phyloP scores from a whole-genome alignment of 805 yeast species.

The Yueomyces sp. region DNA sequence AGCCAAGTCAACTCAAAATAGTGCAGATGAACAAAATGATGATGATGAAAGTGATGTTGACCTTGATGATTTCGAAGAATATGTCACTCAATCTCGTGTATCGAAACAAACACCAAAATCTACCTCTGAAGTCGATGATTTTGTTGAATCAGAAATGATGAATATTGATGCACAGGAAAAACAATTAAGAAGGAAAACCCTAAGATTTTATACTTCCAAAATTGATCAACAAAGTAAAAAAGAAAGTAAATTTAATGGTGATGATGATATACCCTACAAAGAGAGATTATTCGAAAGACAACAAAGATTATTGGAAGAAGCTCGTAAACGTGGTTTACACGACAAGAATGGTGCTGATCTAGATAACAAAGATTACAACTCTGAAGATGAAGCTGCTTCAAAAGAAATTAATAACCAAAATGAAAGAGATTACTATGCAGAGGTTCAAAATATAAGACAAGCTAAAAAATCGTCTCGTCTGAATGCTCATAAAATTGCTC shows the following conservation, averaged over 20 bases:
- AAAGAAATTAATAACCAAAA: conserved; percentile 30
- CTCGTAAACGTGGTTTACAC: conserved; percentile 67
- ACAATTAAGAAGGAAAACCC: conserved; percentile 59
- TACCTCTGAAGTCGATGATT: conserved; percentile 32
- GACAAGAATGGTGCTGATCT: conserved; percentile 42
- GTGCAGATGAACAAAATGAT: conserved; percentile 5
- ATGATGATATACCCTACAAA: conserved; percentile 79
- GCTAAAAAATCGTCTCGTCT: conserved; percentile 41
- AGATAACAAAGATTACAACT: conserved; percentile 35
- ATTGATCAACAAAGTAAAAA: conserved; percentile 74
- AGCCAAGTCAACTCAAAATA: conserved; percentile 13
- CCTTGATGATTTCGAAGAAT: conserved; percentile 34
- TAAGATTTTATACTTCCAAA: conserved; percentile 93
- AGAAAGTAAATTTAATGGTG: conserved; percentile 56
- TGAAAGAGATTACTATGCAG: conserved; percentile 48
- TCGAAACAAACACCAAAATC: conserved; percentile 1
- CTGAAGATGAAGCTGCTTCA: conserved; percentile 34
- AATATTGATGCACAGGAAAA: conserved; percentile 83
- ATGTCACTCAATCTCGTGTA: conserved; percentile 38
- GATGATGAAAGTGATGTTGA: conserved; percentile 16
- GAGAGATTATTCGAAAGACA: conserved; percentile 87
- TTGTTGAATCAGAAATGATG: conserved; percentile 58
- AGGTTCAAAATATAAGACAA: conserved; percentile 34
- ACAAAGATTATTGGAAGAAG: conserved; percentile 76
- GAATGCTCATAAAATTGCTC: conserved; percentile 56